Evolutionary conservation across 2,329 filamentous ascomycete species (phyloP).

Genomic region (Tolypocladium sp.): DNA sequence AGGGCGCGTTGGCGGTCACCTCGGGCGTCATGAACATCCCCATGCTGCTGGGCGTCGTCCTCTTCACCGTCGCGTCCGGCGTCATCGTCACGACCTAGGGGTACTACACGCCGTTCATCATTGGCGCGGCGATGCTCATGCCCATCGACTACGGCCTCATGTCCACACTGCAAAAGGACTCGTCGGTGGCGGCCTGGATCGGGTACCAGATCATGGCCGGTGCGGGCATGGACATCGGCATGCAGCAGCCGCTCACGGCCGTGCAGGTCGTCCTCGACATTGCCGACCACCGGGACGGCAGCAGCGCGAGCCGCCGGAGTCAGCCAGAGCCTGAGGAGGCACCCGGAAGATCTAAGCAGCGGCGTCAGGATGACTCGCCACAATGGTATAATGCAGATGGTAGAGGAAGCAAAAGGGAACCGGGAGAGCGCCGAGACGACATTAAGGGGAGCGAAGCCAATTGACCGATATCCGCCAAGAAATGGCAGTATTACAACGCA

Average conservation of each 20-base stretch:
- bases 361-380: no score
- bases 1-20: constrained; percentile 26
- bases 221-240: constrained; percentile 24
- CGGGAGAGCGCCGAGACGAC: no score
- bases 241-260: constrained; percentile 30
- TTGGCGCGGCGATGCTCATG: constrained; percentile 22
- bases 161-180: constrained; percentile 27
- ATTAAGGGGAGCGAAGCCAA: no score
- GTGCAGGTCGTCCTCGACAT: constrained; percentile 28
- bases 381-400: no score
- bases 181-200: constrained; percentile 28
- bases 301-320: no score
- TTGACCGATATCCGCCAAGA: no score
- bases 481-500: no score
- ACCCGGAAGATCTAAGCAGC: no score
- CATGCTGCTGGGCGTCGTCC: constrained; percentile 25
- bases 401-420: no score
- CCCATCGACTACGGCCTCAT: constrained; percentile 31
- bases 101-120: constrained; percentile 36
- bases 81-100: constrained; percentile 26
- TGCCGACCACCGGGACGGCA: constrained; percentile 30
- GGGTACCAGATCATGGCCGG: constrained; percentile 34
- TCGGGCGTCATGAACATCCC: constrained; percentile 32
- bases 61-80: constrained; percentile 24
- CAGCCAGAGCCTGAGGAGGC: no score